Conservation (phyloP, 2,329 filamentous ascomycete genomes). For the Dactylellina cionopaga region DNA sequence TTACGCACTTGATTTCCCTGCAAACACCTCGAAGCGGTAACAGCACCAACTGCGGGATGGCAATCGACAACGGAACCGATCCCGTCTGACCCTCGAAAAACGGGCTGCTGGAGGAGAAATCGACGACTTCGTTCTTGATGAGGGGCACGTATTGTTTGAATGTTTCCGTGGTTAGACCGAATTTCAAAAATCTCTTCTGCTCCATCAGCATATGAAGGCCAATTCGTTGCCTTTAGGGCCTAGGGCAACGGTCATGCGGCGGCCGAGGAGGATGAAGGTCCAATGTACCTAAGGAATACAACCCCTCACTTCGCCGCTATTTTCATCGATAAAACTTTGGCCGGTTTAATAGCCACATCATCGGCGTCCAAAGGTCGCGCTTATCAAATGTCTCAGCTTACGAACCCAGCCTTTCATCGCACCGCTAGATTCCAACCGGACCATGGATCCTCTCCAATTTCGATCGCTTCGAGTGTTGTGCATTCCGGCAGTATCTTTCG, state of each 20-base stretch:
- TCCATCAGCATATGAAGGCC: conserved; percentile 87
- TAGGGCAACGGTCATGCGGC: conserved; percentile 89
- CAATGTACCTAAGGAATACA: no score
- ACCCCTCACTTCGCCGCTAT: no score
- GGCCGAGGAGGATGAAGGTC: conserved; percentile 90
- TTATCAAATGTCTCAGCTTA: no score
- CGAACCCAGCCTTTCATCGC: no score
- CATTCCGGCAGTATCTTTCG: no score
- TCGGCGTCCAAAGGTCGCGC: no score
- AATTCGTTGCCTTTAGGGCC: conserved; percentile 85
- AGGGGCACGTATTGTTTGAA: no score
- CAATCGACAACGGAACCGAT: conserved; percentile 70
- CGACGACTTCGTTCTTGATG: conserved; percentile 75
- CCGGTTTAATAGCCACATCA: no score
- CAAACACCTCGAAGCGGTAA: conserved; percentile 79
- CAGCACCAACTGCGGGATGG: conserved; percentile 80
- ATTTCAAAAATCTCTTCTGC: conserved; percentile 90
- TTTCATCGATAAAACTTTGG: no score
- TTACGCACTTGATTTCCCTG: conserved; percentile 80
- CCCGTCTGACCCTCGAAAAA: conserved; percentile 73
- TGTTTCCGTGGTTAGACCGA: conserved; percentile 77
- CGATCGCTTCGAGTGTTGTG: no score
- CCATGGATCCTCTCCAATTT: no score
- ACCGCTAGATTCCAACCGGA: no score
- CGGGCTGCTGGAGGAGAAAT: conserved; percentile 70